These are phyloP conservation scores for Atalantia buxifolia DNA, from an alignment of 345 rosid genomes.

Conservation along the genomic window DNA sequence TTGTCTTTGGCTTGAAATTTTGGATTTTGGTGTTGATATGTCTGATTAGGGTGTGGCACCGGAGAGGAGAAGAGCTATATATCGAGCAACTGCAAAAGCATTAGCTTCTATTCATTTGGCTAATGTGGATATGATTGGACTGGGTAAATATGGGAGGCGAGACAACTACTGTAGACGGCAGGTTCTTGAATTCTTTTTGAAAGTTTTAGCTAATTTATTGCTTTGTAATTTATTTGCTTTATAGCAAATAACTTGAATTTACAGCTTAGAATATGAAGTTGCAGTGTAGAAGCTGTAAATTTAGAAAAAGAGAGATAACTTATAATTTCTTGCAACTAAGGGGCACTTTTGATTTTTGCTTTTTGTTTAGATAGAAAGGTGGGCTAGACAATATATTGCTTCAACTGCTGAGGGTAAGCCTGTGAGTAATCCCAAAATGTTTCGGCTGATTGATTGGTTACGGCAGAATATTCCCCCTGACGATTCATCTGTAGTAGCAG, in stretches of 20 bases:
- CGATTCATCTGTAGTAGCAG: slow-evolving; percentile 66
- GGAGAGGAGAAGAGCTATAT: slow-evolving; percentile 55
- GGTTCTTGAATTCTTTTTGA: slow-evolving; percentile 36
- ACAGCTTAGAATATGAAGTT: background rate
- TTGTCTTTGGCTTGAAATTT: background rate
- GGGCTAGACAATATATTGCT: slow-evolving; percentile 86
- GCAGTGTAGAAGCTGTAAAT: background rate
- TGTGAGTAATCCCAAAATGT: slow-evolving; percentile 72
- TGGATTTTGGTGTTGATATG: slow-evolving; percentile 16
- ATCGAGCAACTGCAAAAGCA: slow-evolving; percentile 65
- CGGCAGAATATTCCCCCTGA: slow-evolving; percentile 60
- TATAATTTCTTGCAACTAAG: background rate
- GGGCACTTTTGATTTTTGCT: background rate
- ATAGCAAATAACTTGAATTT: background rate
- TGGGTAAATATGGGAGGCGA: slow-evolving; percentile 70
- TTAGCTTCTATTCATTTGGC: slow-evolving; percentile 83
- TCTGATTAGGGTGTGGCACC: slow-evolving; percentile 60
- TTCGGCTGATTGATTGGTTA: slow-evolving; percentile 73
- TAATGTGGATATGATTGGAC: slow-evolving; percentile 73
- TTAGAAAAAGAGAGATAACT: background rate
- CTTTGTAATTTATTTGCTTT: background rate
- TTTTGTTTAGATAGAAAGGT: slow-evolving; percentile 70
- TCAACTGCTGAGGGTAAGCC: slow-evolving; percentile 82
- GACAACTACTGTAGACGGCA: slow-evolving; percentile 82
- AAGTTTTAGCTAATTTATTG: background rate